Percentiles rank a stretch among this genome's conserved stretches.
Evolutionary conservation across 2,329 filamentous ascomycete genomes (phyloP).

Genomic region (Beauveria asiatica): DNA sequence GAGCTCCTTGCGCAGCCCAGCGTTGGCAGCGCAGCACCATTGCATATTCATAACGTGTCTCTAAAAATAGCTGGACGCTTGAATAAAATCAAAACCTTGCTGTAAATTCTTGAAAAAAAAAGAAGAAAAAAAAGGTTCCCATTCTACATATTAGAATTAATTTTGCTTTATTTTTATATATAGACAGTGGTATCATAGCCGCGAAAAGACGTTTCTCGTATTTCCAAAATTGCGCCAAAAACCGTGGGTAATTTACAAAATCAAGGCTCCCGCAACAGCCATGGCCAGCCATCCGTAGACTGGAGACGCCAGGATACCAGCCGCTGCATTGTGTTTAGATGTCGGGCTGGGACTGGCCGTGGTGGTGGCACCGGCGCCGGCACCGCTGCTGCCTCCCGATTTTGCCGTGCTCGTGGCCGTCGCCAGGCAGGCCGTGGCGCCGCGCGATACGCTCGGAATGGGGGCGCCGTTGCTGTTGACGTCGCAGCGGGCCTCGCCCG

Average conservation of each 20-base stretch:
- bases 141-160: background rate
- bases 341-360: background rate
- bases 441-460: background rate
- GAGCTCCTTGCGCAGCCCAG: background rate
- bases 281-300: background rate
- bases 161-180: background rate
- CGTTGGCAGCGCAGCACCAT: background rate
- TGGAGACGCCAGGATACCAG: background rate
- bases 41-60: too few species aligned
- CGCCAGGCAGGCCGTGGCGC: background rate
- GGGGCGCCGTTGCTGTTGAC: background rate
- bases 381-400: background rate
- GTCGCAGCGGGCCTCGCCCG: constrained; percentile 1
- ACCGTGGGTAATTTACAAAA: background rate
- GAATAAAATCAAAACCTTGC: background rate
- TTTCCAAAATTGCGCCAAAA: background rate
- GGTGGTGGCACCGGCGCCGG: background rate
- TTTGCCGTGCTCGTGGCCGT: background rate
- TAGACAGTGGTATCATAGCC: constrained; percentile 6
- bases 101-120: background rate
- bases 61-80: background rate
- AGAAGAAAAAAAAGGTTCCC: too few species aligned
- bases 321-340: background rate
- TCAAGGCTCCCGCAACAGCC: background rate
- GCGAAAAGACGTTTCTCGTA: background rate